Base-by-base conservation (phyloP, 495 filamentous ascomycete genomes). In the Evansstolkia leycettana region DNA sequence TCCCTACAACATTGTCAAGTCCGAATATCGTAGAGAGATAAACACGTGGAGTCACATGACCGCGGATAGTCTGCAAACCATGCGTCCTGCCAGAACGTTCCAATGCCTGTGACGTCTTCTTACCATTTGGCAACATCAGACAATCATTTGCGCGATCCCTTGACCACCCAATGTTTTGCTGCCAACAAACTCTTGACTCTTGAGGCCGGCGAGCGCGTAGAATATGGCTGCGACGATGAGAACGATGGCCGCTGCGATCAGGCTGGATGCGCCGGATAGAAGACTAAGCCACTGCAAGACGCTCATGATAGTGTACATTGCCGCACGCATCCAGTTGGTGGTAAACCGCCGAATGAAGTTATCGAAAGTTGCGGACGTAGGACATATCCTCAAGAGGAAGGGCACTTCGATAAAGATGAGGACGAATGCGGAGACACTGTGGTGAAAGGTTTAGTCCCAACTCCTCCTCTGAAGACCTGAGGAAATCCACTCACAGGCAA, bases 61-160 rank as follows among this genome's bases (percentile, higher is more conserved):
- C 20, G 9, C 4, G 5, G 4, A 9, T 23, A 23, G 4, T 9
- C 20, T 23, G 4, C 20, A 9, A 23, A 5, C 20, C 20, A 23
- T 4, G 20, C 20, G 9, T 4, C 9, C 4, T 23, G 20, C 4
- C 20, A 4, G 20, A 23, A 23, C 4, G 9, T 23, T 5, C 20
- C 5, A 23, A 23, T 9, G 5, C 5, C 9, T 23, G 20, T 9
- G 20, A 23, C 20, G 9, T 9, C 4, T 23, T 9, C 20, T 9
- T 9, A 5, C 4, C 20, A 23, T 23, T 9, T 9, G 20, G 9
- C 5, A 23, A 23, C 20, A 4, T 23, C 20, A 95, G 54, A 98
- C 87, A 64, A 99, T 96, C 92, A 96, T 95, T 67, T 95, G 89
- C 41, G 88, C 89, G 43, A 96, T 76, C 13, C 92, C 90, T 42